Conservation (phyloP, 179 eudicot species). For the Monotropa hypopitys region DNA sequence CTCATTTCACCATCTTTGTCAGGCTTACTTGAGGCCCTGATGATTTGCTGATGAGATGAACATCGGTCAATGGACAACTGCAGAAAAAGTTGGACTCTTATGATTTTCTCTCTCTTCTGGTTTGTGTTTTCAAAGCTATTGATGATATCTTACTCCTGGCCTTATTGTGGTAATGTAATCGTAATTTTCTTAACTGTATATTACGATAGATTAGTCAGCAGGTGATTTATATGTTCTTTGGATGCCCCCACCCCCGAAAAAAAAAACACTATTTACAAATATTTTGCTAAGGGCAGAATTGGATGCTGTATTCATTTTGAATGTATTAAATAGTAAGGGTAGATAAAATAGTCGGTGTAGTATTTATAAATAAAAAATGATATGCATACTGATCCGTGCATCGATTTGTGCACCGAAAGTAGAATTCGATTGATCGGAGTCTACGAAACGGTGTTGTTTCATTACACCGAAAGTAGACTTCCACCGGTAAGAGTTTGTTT, state of each 20-base stretch:
- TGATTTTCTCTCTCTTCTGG: background rate
- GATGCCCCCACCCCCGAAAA: too few species aligned
- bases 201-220: background rate
- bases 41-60: background rate
- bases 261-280: background rate
- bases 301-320: too few species aligned
- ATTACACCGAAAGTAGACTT: too few species aligned
- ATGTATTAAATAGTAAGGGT: too few species aligned
- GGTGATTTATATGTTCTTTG: background rate
- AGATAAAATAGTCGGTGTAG: too few species aligned
- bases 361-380: too few species aligned
- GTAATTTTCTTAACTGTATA: background rate
- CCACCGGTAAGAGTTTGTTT: too few species aligned
- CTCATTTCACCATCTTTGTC: background rate
- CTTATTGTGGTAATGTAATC: background rate
- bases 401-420: too few species aligned
- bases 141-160: background rate
- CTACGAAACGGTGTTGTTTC: too few species aligned
- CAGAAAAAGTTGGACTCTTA: background rate
- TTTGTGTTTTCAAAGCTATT: conserved; percentile 4
- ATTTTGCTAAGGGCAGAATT: too few species aligned
- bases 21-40: background rate
- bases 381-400: too few species aligned
- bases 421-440: too few species aligned
- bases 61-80: background rate